Base-by-base conservation (phyloP, 108 stramenopile genomes). In the Cyclotella atomus region DNA sequence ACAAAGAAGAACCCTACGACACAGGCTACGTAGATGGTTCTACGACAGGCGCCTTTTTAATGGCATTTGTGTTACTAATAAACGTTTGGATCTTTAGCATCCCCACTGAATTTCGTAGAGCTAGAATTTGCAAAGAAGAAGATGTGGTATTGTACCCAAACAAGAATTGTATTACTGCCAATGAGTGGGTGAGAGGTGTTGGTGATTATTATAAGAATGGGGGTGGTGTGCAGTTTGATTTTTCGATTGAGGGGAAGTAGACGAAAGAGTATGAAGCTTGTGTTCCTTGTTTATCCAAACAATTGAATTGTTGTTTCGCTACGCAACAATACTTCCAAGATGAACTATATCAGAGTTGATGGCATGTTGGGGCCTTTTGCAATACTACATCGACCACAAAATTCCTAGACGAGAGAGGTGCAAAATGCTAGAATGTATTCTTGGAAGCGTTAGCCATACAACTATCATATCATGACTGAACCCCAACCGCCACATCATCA, bases 11-110 rank as follows among this genome's bases (percentile, higher is more conserved):
- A 25, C 49, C 77, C 44, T 35, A 45, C 20, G 30, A 73, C 68
- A 59, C 64, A 68, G 57, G 59, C 27, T 71, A 80, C 24, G 57
- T 61, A 50, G 59, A 65, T 32, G 71, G 79, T 34, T 36, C 60
- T 17, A 57, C 38, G n/a, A 34, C 54, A 2, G 80, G 80, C 23
- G 57, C 52, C 19, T 23, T 65, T 35, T 41, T 77, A 12, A 36
- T 85, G 7, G 41, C 59, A 20, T 19, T 82, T 9, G 78, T 64
- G 5, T 7, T 85, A 17, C 55, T 76, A 10, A 38, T 69, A 0
- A 69, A 59, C 21, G 50, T 87, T 15, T 87, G 86, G 86, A 34
- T 73, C 0, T 87, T 87, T 46, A 76, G 71, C 45, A 82, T 87
- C 46, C 86, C 86, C 3, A 24, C 70, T 6, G 86, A 87, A 62